Base-by-base conservation (phyloP, 1,284 basidiomycete species). In the Irpex rosettiformis region DNA sequence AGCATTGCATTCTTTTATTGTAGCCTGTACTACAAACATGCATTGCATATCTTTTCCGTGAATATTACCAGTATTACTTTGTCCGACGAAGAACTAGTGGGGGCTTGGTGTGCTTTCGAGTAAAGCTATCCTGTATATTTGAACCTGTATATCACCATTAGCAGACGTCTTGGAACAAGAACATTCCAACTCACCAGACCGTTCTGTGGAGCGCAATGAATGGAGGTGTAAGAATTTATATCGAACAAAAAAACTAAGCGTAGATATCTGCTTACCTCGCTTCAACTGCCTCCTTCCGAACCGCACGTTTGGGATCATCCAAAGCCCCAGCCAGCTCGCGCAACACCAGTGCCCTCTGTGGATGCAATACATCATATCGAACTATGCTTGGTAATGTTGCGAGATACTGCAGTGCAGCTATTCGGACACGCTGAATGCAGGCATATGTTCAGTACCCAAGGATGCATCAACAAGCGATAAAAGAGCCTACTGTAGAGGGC, bases 241-340 rank as follows among this genome's bases (percentile, higher is more conserved):
- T 4, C 33, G 6, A 37, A n/a, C 43, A 8, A 45, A 3, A 1
- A 45, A 22, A 18, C 21, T 22, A 11, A 45, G 21, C 18, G 3
- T n/a, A 37, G 7, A 37, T 7, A 16, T 16, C 33, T 18, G 21
- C 77, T 27, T 64, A 80, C 81, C 95, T 77, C 56, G 93, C 88
- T 68, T 93, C 86, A 4, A 98, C 96, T 0, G 94, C 95, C 66
- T 91, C 91, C 66, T 85, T 87, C 47, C 95, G 78, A 6, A 98
- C 94, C 1, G 75, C 74, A 60, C 89, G 79, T 68, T 89, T 90
- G 2, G 90, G 89, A 73, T 98, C 96, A 70, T 98, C 96, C 49
- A 97, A 72, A 7, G 81, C 83, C 58, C 78, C 81, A 0, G 81
- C 88, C 25, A 99, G 78, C 58, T 89, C 85, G 33, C 84, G 84